A percentile compares a stretch with the other conserved stretches of the same genome.
phyloP scores from a whole-genome alignment of 1,139 yeast genomes.

The Taphrina confusa region DNA sequence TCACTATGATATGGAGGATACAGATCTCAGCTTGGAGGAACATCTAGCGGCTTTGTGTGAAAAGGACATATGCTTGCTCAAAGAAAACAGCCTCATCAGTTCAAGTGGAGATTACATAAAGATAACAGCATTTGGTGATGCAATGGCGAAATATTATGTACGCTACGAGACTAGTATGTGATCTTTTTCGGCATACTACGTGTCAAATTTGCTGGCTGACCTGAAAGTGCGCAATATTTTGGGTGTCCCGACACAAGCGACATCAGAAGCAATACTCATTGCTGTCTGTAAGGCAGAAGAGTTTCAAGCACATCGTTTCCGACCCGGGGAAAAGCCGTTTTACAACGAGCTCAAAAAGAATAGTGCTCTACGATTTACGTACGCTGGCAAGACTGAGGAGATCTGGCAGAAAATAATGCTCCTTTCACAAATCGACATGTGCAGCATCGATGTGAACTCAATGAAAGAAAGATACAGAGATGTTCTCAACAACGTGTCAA shows the following conservation, averaged over 20 bases:
- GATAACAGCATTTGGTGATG: constrained; percentile 51
- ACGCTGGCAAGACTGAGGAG: constrained; percentile 45
- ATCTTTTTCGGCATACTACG: neutral
- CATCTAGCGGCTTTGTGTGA: constrained; percentile 35
- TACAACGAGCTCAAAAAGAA: constrained; percentile 51
- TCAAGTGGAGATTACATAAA: constrained; percentile 38
- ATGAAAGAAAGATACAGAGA: constrained; percentile 49
- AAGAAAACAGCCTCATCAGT: constrained; percentile 45
- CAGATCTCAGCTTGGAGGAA: constrained; percentile 27
- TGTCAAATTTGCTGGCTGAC: neutral
- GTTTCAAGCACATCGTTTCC: constrained; percentile 49
- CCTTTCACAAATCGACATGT: constrained; percentile 27
- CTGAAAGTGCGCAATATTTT: constrained; percentile 5
- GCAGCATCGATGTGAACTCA: constrained; percentile 53
- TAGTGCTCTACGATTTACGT: constrained; percentile 48
- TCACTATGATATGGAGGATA: constrained; percentile 34
- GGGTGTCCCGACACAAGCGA: constrained; percentile 3
- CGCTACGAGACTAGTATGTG: constrained; percentile 47
- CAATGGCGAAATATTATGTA: constrained; percentile 55
- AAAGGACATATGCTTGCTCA: constrained; percentile 33
- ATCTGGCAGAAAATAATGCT: constrained; percentile 24
- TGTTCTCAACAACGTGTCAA: constrained; percentile 49
- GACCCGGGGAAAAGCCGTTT: constrained; percentile 52
- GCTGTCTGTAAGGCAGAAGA: constrained; percentile 46
- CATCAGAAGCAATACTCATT: constrained; percentile 28